Evolutionary conservation across 1,284 basidiomycete species (phyloP), one percentile per base, ranked within the genome.

Genomic region (Ceratobasidium theobromae): DNA sequence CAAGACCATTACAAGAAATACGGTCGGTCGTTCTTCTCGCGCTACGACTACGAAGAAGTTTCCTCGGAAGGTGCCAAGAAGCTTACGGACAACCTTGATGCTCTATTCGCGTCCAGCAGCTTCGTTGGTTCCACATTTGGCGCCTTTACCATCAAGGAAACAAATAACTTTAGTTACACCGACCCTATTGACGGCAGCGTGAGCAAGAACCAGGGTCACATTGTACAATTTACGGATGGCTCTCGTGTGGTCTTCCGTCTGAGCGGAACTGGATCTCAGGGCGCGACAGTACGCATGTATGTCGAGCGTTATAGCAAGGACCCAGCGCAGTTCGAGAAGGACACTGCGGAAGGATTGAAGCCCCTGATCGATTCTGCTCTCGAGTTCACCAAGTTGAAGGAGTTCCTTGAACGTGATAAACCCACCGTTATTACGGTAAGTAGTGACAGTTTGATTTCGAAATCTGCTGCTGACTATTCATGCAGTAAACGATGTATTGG

Each of bases 1-100:
- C 81, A 87, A 71, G 85, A 84, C 70, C 93, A 96, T 82, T 99
- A 98, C 80, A 81, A 84, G 70, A 88, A 85, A 73, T 99, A 99
- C 78, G 96, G 96, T 46, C 93, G 96, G 70, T 95, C 90, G 69
- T 99, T 98, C 86, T 99, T 98, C 85, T 95, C 91, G 69, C 88
- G 94, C 73, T 99, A 99, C 79, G 96, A 99, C 80, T 99, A 99
- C 80, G 96, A 99, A 77, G 97, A 99, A 77, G 94, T 98, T 53
- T 85, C 92, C 14, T 93, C 93, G 0, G 91, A 90, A 35, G 93
- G 91, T 33, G 96, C 97, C 53, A 86, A 91, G 73, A 85, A 87
- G 70, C 81, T 99, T 74, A 94, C 98, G 76, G 83, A 82, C 53
- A 82, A 87, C 72, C 80, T 99, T 72, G 86, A 95, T 74, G 76